Base-by-base conservation (phyloP, 2,329 filamentous ascomycete species). In the Dactylonectria macrodidyma region DNA sequence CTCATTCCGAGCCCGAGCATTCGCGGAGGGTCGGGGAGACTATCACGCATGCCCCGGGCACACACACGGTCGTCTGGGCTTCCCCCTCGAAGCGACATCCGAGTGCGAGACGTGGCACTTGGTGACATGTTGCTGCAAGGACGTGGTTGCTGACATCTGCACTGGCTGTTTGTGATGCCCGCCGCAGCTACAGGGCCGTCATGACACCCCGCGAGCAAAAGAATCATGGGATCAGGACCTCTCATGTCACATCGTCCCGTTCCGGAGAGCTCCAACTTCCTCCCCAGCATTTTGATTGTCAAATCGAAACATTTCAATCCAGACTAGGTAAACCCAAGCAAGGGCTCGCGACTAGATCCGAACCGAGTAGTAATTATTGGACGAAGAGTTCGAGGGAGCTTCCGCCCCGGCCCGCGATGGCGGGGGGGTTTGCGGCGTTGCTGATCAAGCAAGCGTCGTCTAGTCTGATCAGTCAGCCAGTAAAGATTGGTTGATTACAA, bases 361-460 rank as follows among this genome's bases (percentile, higher is more conserved):
- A 22, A 19, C 19, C 46, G 22, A 24, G 46, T 16, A 30, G 26
- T 7, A 30, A 30, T 30, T 30, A 10, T 19, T 47, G 46, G 46
- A 47, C 19, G 46, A 11, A 9, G 8, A 19, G 19, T 24, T 47
- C 19, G 19, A 24, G 2, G 46, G 46, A 12, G 10, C 10, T 16
- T 22, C n/a, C 3, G 14, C 41, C 41, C 38, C 7, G 22, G 22
- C 46, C 46, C 19, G 46, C 10, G 2, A 24, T 47, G 44, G 38
- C 41, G 19, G 38, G 19, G 22, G 26, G 19, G 19, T 19, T 47
- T 26, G 47, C 11, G 36, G 52, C 14, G 5, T 56, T 47, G 55
- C 55, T 58, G 55, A 58, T 58, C 55, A 58, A 58, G 55, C 55
- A 58, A 48, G 55, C 26, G 34, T 19, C 19, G 19, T 19, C 19